Evolutionary conservation across 179 eudicot genomes (phyloP), one percentile per base, ranked within the genome.

Genomic region (Patellifolia procumbens): DNA sequence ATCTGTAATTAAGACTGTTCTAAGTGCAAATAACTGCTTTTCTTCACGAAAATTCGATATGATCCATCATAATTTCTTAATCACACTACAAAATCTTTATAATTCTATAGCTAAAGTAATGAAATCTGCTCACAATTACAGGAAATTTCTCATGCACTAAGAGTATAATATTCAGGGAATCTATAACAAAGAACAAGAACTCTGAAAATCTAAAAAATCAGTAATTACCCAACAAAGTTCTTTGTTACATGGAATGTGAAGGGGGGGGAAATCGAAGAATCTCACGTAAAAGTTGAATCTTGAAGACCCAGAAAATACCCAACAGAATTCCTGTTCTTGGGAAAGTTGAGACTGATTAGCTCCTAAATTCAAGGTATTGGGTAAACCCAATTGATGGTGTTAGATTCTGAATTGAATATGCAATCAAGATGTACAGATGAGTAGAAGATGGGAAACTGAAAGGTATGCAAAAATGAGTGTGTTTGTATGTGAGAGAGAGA

Each of bases 201-300:
- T 15, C n/a, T 35, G 35, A 17, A 34, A 5, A 34, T 46, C 28
- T 13, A 17, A 75, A 62, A 35, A 61, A 61, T 31, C 46, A 75
- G 61, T 2, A 35, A 7, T 31, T 31, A 65, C 63, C 26, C 68
- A 48, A 17, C 22, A 32, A 39, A 17, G 39, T 4, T 62, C 63
- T 69, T 12, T 26, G 42, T 37, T 12, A 43, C 5, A 43, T 32
- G 34, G 72, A 29, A 22, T 35, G 42, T 74, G 51, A 78, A 32
- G 22, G 60, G 81, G 16, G 61, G 78, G 17, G 20, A 74, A 74
- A 69, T 69, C 74, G 74, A 48, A 42, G 66, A 82, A 82, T 68
- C 78, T 51, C 16, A 78, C 81, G 75, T 81, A 73, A 68, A 76
- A 76, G 67, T 73, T 52, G 78, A 34, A 61, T 67, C 64, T 67